These are phyloP conservation scores for Lepraria neglecta DNA, from an alignment of 495 filamentous ascomycete genomes.

Conservation along the genomic window DNA sequence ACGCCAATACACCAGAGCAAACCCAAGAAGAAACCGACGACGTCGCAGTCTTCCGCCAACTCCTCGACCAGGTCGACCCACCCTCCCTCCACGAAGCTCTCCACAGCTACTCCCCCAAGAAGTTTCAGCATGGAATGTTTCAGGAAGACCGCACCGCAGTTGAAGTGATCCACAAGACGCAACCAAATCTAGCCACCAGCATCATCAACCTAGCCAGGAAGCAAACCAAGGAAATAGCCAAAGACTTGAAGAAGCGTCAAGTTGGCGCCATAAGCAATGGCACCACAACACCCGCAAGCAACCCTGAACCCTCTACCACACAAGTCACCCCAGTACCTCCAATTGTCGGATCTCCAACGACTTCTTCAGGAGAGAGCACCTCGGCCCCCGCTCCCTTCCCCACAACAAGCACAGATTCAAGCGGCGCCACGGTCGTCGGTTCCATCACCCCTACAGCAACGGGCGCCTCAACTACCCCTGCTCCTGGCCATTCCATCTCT, in stretches of 20 bases:
- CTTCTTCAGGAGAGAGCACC: conserved; percentile 16
- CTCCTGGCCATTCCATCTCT: conserved; percentile 17
- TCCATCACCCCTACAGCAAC: conserved; percentile 11
- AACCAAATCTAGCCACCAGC: conserved; percentile 40
- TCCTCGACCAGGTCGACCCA: conserved; percentile 38
- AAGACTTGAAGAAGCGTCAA: conserved; percentile 27
- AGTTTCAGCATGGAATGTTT: conserved; percentile 49
- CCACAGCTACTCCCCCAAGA: conserved; percentile 41
- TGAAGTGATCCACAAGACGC: conserved; percentile 44
- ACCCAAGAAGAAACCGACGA: conserved; percentile 17
- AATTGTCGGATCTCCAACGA: conserved; percentile 15
- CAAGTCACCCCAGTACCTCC: conserved; percentile 12
- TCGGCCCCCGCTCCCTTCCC: neutral
- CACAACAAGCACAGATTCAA: conserved; percentile 23
- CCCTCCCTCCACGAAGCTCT: conserved; percentile 44
- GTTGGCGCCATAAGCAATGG: conserved; percentile 18
- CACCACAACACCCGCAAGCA: conserved; percentile 12
- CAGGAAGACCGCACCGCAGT: conserved; percentile 41
- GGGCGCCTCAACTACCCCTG: conserved; percentile 11
- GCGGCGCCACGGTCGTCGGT: conserved; percentile 11
- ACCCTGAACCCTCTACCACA: neutral
- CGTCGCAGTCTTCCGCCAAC: conserved; percentile 32
- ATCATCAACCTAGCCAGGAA: conserved; percentile 40
- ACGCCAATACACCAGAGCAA: conserved; percentile 11
- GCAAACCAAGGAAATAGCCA: conserved; percentile 21